Conservation (phyloP, 495 filamentous ascomycete species). For the Chlorociboria aeruginascens region DNA sequence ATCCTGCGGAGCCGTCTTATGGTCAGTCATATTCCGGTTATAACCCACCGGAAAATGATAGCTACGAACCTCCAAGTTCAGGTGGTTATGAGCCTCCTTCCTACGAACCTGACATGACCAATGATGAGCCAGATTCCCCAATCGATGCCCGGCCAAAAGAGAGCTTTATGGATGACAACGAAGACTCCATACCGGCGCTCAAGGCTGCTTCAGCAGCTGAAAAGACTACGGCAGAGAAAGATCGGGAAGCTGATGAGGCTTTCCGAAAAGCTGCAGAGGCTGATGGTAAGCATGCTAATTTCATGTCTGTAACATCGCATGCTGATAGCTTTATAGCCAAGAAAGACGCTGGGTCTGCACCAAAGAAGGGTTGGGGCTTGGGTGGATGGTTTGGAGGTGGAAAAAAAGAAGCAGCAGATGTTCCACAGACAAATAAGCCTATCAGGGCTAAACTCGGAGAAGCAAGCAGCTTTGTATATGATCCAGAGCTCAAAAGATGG, state of each 20-base stretch:
- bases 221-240: constrained; percentile 45
- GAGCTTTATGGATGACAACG: constrained; percentile 69
- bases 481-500: constrained; percentile 92
- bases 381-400: constrained; percentile 59
- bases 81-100: constrained; percentile 38
- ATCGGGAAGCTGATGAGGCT: constrained; percentile 58
- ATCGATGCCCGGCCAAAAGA: constrained; percentile 45
- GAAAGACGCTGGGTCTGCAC: constrained; percentile 22
- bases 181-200: constrained; percentile 38
- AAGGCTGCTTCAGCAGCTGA: constrained; percentile 12
- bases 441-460: constrained; percentile 94
- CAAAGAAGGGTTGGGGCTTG: constrained; percentile 75
- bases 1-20: neutral
- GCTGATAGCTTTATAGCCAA: constrained; percentile 24
- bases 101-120: constrained; percentile 35
- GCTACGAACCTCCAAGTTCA: constrained; percentile 2
- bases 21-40: constrained; percentile 8
- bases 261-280: constrained; percentile 77
- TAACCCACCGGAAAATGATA: constrained; percentile 8
- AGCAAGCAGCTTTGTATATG: constrained; percentile 84
- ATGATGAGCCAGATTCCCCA: constrained; percentile 39
- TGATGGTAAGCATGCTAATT: constrained; percentile 45
- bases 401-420: constrained; percentile 31
- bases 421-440: constrained; percentile 45
- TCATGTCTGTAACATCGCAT: neutral